phyloP scores from a whole-genome alignment of 257 asterid species.

The Schizonepeta tenuifolia region DNA sequence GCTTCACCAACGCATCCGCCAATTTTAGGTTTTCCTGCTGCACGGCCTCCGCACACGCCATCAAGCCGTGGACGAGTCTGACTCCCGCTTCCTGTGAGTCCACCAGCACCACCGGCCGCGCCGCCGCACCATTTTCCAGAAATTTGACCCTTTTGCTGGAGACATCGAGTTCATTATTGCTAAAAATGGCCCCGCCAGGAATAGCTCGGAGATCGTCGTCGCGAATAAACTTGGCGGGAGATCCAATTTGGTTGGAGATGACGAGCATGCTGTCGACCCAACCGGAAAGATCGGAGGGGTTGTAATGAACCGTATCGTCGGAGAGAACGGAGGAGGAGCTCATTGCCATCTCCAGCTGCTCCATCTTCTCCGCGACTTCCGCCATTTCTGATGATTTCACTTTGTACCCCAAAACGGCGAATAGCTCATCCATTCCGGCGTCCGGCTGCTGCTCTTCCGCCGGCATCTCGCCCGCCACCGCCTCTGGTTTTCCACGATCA shows the following conservation, averaged over 20 bases:
- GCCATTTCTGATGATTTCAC: slow-evolving; percentile 83
- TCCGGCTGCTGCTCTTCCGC: slow-evolving; percentile 46
- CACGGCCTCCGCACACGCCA: slow-evolving; percentile 83
- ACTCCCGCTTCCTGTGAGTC: slow-evolving; percentile 84
- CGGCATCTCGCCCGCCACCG: slow-evolving; percentile 50
- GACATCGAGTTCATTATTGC: neutral
- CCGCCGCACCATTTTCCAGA: neutral
- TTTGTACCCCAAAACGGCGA: slow-evolving; percentile 79
- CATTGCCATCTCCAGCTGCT: slow-evolving; percentile 78
- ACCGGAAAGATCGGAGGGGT: slow-evolving; percentile 76
- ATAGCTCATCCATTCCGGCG: slow-evolving; percentile 78
- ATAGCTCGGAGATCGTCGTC: slow-evolving; percentile 80
- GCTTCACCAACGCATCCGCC: slow-evolving; percentile 69
- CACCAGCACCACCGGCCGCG: slow-evolving; percentile 59
- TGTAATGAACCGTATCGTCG: slow-evolving; percentile 59
- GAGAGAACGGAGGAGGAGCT: slow-evolving; percentile 37
- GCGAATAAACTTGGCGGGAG: slow-evolving; percentile 28
- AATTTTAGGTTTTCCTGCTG: slow-evolving; percentile 56
- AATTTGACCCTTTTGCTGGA: slow-evolving; percentile 1
- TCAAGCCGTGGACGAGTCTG: slow-evolving; percentile 67
- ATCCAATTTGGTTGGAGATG: slow-evolving; percentile 19
- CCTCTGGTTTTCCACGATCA: slow-evolving; percentile 42
- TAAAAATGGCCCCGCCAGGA: slow-evolving; percentile 70
- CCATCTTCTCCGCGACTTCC: slow-evolving; percentile 78
- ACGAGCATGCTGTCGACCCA: slow-evolving; percentile 72